Conservation (phyloP, 305 asterid genomes). For the Fraxinus albicans region DNA sequence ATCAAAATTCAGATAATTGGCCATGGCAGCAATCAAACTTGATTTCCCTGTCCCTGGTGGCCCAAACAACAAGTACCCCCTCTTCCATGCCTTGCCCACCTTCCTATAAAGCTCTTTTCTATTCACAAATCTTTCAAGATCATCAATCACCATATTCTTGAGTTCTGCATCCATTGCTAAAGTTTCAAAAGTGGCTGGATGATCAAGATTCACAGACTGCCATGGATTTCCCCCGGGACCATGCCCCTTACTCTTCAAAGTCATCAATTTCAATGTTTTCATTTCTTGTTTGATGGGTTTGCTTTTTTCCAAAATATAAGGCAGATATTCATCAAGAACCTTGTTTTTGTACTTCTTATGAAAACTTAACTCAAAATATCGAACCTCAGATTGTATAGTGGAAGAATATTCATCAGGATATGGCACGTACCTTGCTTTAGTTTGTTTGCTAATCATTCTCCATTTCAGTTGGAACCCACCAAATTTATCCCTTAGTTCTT, state of each 20-base stretch:
- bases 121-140: slow-evolving; percentile 43
- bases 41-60: slow-evolving; percentile 74
- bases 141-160: slow-evolving; percentile 37
- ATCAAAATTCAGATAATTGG: slow-evolving; percentile 53
- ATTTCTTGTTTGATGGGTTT: slow-evolving; percentile 24
- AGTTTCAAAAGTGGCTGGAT: slow-evolving; percentile 54
- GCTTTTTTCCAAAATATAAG: slow-evolving; percentile 41
- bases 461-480: slow-evolving; percentile 32
- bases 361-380: slow-evolving; percentile 29
- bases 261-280: slow-evolving; percentile 39
- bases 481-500: slow-evolving; percentile 32
- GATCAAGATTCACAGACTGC: slow-evolving; percentile 54
- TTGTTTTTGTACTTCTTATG: slow-evolving; percentile 21
- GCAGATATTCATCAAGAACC: slow-evolving; percentile 46
- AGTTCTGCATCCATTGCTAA: slow-evolving; percentile 50
- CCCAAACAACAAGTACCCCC: slow-evolving; percentile 61
- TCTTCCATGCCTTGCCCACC: slow-evolving; percentile 66
- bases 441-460: slow-evolving; percentile 17
- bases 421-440: neutral
- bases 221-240: slow-evolving; percentile 23
- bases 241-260: slow-evolving; percentile 3
- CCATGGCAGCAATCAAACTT: slow-evolving; percentile 64
- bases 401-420: neutral
- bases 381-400: slow-evolving; percentile 12
- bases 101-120: slow-evolving; percentile 52